Conservation (phyloP, 2,329 filamentous ascomycete species). For the Sarocladium strictum region DNA sequence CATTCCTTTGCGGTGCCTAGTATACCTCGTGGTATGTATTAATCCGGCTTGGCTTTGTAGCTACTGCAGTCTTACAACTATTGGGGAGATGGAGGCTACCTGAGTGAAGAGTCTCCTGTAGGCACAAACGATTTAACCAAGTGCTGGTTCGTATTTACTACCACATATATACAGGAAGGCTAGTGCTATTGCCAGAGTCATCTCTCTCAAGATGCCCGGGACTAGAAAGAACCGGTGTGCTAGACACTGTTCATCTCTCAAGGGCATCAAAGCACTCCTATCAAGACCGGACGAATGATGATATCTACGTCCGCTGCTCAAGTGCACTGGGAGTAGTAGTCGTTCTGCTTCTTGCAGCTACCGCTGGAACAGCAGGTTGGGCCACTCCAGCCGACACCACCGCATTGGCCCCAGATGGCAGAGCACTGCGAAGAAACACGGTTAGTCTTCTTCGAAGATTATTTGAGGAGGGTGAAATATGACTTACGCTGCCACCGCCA, state of each 20-base stretch:
- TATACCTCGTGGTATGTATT: too few relatives aligned
- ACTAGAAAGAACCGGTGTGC: background rate
- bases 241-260: background rate
- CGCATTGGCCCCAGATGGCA: slow-evolving; percentile 12
- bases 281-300: background rate
- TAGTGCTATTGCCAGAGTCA: background rate
- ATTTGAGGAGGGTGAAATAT: background rate
- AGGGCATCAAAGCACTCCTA: too few relatives aligned
- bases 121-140: background rate
- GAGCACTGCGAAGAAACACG: slow-evolving; percentile 2
- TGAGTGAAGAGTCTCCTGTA: too few relatives aligned
- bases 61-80: too few relatives aligned
- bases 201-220: background rate
- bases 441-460: background rate
- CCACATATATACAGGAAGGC: background rate
- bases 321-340: slow-evolving; percentile 17
- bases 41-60: too few relatives aligned
- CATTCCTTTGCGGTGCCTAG: too few relatives aligned
- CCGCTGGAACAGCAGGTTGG: slow-evolving; percentile 15
- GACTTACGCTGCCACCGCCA: slow-evolving; percentile 8
- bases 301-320: background rate
- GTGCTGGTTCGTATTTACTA: background rate
- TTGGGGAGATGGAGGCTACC: too few relatives aligned
- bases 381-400: slow-evolving; percentile 16
- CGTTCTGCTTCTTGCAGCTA: slow-evolving; percentile 14